Evolutionary conservation across 192 early-diverging fungal genomes (phyloP), one percentile per base, ranked within the genome.

Genomic region (Allomyces javanicus): DNA sequence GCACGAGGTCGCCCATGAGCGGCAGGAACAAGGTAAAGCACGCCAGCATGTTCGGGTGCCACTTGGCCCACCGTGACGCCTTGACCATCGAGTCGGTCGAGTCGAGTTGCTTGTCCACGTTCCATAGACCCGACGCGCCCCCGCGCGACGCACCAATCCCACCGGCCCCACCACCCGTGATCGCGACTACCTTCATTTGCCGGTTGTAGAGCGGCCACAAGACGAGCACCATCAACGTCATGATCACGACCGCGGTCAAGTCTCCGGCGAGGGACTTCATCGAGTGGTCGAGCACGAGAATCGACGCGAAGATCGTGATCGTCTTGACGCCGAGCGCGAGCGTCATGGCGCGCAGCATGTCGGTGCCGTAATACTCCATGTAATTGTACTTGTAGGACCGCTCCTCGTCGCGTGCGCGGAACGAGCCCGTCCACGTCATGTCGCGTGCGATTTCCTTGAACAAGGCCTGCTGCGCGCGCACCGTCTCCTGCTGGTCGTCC

Each of bases 221-320:
- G 63, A 71, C 67, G 25, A 65, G 9, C 21, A 64, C 12, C 10
- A 67, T 24, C 14, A 72, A 26, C 1, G 64, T 66, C 24, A 61
- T 23, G 25, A 67, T 21, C 24, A 64, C 63, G 33, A 72, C 50
- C 9, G 50, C 50, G 50, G 17, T 21, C 50, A 58, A 58, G 2
- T 14, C 50, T 4, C 21, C 17, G 17, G 17, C 50, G 1, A 58
- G 50, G 3, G 50, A 14, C 50, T 1, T 58, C 9, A 40, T 40
- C 33, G 33, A 40, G 33, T 2, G 0, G 50, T n/a, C 21, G 50
- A 58, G 50, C 50, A 58, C 50, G 17, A 58, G 50, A 1, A n/a
- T 4, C 12, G 50, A 58, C 21, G 50, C 50, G 17, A 14, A 58
- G 50, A 58, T 58, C 12, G 21, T 21, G 50, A 58, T 6, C 50